Evolutionary conservation across 2,329 filamentous ascomycete species (phyloP).

Genomic region (Penicillium sp.): DNA sequence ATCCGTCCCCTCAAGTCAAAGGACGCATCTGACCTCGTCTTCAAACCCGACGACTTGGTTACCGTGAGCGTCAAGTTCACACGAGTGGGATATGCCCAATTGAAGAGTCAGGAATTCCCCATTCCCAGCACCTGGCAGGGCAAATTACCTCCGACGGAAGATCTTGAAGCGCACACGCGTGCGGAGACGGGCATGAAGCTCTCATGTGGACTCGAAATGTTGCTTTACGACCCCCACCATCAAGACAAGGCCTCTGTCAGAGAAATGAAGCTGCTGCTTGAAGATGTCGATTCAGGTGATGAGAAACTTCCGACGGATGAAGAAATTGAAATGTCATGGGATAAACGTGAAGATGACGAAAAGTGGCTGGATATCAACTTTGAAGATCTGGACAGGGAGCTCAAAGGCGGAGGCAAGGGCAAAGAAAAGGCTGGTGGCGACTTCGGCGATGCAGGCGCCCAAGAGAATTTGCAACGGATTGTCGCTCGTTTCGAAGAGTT

Average conservation of each 20-base stretch:
- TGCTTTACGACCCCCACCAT: slow-evolving; percentile 63
- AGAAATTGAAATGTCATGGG: slow-evolving; percentile 67
- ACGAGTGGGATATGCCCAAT: slow-evolving; percentile 81
- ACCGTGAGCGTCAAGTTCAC: slow-evolving; percentile 77
- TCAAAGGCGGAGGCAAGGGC: slow-evolving; percentile 54
- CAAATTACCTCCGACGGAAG: slow-evolving; percentile 37
- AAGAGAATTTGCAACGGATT: slow-evolving; percentile 72
- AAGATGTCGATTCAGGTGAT: slow-evolving; percentile 70
- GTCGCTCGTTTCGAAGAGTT: slow-evolving; percentile 92
- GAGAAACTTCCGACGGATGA: slow-evolving; percentile 64
- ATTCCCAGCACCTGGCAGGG: slow-evolving; percentile 56
- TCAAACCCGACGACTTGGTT: slow-evolving; percentile 75
- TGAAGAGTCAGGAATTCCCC: slow-evolving; percentile 77
- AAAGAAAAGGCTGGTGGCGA: slow-evolving; percentile 25
- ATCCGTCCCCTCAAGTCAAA: slow-evolving; percentile 63
- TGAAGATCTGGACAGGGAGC: slow-evolving; percentile 77
- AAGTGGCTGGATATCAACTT: slow-evolving; percentile 91
- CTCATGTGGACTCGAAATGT: slow-evolving; percentile 84
- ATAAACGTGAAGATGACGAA: slow-evolving; percentile 71
- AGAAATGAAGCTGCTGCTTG: slow-evolving; percentile 70
- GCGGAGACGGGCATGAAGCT: slow-evolving; percentile 81
- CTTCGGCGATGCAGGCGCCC: slow-evolving; percentile 45
- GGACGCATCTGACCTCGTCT: slow-evolving; percentile 53
- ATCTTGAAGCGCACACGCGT: slow-evolving; percentile 46
- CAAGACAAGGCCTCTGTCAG: slow-evolving; percentile 64